Percentiles rank a stretch among this genome's conserved stretches.
phyloP scores from a whole-genome alignment of 1,284 basidiomycete species.

The Pisolithus thermaeus region DNA sequence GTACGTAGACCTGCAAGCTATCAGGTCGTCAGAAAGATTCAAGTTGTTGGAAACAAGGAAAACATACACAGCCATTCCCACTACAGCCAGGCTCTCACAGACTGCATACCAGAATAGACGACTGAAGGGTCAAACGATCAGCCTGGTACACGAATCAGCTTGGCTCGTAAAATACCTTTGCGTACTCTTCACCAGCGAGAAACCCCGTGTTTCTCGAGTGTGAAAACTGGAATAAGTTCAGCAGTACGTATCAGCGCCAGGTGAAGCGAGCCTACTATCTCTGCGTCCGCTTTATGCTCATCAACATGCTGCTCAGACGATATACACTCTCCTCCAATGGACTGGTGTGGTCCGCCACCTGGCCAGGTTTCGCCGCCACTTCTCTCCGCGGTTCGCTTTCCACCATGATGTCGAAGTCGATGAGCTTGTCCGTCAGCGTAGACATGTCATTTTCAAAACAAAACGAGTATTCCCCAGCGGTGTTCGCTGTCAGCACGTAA shows the following conservation, averaged over 20 bases:
- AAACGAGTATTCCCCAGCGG: slow-evolving; percentile 93
- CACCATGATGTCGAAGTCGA: slow-evolving; percentile 98
- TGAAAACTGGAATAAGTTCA: slow-evolving; percentile 53
- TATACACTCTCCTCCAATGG: slow-evolving; percentile 92
- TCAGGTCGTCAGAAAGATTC: slow-evolving; percentile 1
- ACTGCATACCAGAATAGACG: slow-evolving; percentile 89
- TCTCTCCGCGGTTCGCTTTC: slow-evolving; percentile 89
- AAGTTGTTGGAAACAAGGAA: neutral
- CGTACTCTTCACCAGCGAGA: slow-evolving; percentile 73
- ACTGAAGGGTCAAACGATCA: slow-evolving; percentile 36
- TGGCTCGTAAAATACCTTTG: slow-evolving; percentile 49
- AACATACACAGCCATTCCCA: slow-evolving; percentile 78
- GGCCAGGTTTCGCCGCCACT: slow-evolving; percentile 73
- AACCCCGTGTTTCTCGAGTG: slow-evolving; percentile 77
- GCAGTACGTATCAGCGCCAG: slow-evolving; percentile 3
- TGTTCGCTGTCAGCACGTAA: slow-evolving; percentile 94
- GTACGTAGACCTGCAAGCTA: slow-evolving; percentile 82
- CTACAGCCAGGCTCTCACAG: slow-evolving; percentile 68
- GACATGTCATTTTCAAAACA: slow-evolving; percentile 98
- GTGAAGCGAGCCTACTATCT: slow-evolving; percentile 63
- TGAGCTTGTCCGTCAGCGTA: slow-evolving; percentile 81
- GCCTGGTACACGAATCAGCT: slow-evolving; percentile 14
- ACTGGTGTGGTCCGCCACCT: slow-evolving; percentile 86
- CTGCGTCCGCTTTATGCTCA: slow-evolving; percentile 85
- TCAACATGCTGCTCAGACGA: slow-evolving; percentile 78